Evolutionary conservation across 352 stramenopile genomes (phyloP).

Genomic region (Nothophytophthora sp.): DNA sequence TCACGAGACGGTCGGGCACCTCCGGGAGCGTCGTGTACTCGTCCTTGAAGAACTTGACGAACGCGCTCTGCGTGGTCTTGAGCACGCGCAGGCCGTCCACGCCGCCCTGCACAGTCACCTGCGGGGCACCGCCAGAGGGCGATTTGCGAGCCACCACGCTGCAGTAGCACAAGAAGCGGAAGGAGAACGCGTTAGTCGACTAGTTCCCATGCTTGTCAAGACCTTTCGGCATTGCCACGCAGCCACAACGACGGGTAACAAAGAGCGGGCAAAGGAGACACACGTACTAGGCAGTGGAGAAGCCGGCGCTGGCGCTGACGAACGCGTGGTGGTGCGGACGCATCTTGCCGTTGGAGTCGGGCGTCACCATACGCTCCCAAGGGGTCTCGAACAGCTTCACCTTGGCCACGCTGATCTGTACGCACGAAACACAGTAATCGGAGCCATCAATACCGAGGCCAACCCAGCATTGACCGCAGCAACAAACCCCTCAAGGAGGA

Average conservation of each 20-base stretch:
- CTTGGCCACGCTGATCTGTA: conserved; percentile 69
- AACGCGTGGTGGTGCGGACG: conserved; percentile 80
- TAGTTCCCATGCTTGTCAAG: too few relatives aligned
- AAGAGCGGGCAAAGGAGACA: neutral
- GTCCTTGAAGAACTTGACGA: conserved; percentile 87
- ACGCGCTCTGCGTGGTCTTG: conserved; percentile 90
- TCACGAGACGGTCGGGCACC: conserved; percentile 74
- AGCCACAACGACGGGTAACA: neutral
- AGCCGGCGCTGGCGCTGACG: conserved; percentile 54
- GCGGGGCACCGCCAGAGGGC: conserved; percentile 20
- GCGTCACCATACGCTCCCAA: conserved; percentile 60
- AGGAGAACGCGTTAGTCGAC: neutral
- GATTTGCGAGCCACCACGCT: conserved; percentile 62
- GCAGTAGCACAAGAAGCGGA: conserved; percentile 1
- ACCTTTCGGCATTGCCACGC: too few relatives aligned
- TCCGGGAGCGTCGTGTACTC: conserved; percentile 80
- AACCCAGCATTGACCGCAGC: too few relatives aligned
- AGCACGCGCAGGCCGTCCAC: conserved; percentile 78
- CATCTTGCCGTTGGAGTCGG: conserved; percentile 55
- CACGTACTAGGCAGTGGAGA: conserved; percentile 66
- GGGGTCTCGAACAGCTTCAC: conserved; percentile 78
- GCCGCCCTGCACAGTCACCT: conserved; percentile 57
- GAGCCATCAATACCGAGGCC: too few relatives aligned
- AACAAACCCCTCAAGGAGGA: conserved; percentile 1
- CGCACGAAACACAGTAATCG: neutral